Evolutionary conservation across 805 yeast species (phyloP), one percentile per base, ranked within the genome.

Genomic region (Suhomyces vadensis): DNA sequence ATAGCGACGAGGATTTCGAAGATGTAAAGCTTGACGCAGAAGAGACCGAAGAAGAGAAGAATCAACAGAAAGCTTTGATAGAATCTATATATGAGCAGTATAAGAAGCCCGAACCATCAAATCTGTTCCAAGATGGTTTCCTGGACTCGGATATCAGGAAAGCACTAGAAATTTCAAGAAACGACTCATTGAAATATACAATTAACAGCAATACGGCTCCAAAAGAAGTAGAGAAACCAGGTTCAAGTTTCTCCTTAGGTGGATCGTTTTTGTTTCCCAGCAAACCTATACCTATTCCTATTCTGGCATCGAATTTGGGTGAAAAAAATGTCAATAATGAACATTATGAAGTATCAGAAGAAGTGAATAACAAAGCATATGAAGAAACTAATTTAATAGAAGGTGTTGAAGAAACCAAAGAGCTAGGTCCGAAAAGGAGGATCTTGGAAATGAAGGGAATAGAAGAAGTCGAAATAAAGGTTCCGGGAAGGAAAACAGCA

Each of bases 141-240:
- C 68, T 70, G 42, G 57, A 69, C 36, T 56, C 56, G 35, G 76
- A 77, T 39, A 56, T 81, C 23, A 61, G 63, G 46, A 54, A 55
- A 31, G 84, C 86, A 0, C 71, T 80, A 31, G 75, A 71, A 39
- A 65, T 62, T 27, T 75, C 80, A 2, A 73, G 5, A 27, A 10
- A 13, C 14, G 10, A 10, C 16, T 27, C 6, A 11, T 25, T 8
- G 10, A 27, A 17, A 27, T 14, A 10, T 27, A n/a, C 6, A 5
- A 13, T 6, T 1, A 27, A 4, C 8, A 13, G 31, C n/a, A n/a
- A 13, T 14, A 8, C 31, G 4, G 17, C 17, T 14, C 14, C 8
- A 8, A 29, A 7, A 14, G 31, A 4, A 16, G 20, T n/a, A 7
- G 20, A 6, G 10, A 8, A 29, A 16, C n/a, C 33, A 29, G 33